Evolutionary conservation across 805 yeast genomes (phyloP).

Genomic region (Lipomyces chichibuensis): DNA sequence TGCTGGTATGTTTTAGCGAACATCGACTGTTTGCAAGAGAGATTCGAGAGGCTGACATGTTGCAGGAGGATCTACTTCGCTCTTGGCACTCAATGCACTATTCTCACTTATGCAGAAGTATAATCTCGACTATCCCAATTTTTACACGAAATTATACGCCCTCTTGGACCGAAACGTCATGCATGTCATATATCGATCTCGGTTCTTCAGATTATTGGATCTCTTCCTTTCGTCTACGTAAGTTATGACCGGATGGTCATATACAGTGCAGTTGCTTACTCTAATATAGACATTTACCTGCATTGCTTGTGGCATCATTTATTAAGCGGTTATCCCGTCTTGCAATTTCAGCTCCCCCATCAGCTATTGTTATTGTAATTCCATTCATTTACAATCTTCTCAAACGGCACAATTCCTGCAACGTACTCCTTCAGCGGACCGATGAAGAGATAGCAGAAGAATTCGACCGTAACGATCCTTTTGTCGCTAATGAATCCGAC

Average conservation of each 20-base stretch:
- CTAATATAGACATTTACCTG: conserved; percentile 62
- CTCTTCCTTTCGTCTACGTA: conserved; percentile 76
- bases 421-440: conserved; percentile 73
- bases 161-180: conserved; percentile 74
- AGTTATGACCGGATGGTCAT: background rate
- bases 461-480: conserved; percentile 58
- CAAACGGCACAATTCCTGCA: conserved; percentile 92
- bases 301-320: conserved; percentile 82
- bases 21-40: background rate
- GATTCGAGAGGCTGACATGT: background rate
- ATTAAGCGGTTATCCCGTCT: conserved; percentile 79
- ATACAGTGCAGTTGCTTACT: background rate
- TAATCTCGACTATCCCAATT: conserved; percentile 90
- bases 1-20: conserved; percentile 22
- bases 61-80: conserved; percentile 61
- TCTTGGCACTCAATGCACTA: conserved; percentile 82
- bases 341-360: conserved; percentile 76
- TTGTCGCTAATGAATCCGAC: conserved; percentile 61
- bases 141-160: conserved; percentile 78
- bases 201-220: conserved; percentile 86
- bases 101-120: conserved; percentile 79
- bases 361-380: conserved; percentile 81
- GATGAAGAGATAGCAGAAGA: conserved; percentile 10
- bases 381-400: conserved; percentile 91
- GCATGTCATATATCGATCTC: conserved; percentile 77